Percentiles rank a stretch among this genome's conserved stretches.
phyloP scores from a whole-genome alignment of 163 green algal genomes.

The Prototheca cutis region DNA sequence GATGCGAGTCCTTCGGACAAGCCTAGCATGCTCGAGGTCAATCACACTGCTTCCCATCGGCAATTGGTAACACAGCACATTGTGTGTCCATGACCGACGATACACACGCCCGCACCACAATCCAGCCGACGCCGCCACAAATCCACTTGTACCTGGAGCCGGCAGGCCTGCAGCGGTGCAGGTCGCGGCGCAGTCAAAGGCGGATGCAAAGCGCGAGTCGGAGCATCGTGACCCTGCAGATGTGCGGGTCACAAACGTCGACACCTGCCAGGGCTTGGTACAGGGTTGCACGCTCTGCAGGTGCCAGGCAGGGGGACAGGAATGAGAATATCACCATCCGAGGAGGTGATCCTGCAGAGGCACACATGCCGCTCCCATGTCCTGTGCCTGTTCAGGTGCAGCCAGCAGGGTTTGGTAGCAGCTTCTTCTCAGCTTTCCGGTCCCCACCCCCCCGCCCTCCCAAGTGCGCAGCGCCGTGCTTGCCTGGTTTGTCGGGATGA shows the following conservation, averaged over 20 bases:
- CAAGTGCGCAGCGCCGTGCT: neutral
- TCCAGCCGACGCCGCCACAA: too few relatives aligned
- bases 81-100: too few relatives aligned
- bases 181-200: slow-evolving; percentile 22
- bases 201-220: slow-evolving; percentile 8
- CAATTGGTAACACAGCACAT: too few relatives aligned
- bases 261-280: slow-evolving; percentile 17
- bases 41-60: too few relatives aligned
- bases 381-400: too few relatives aligned
- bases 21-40: too few relatives aligned
- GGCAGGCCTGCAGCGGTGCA: slow-evolving; percentile 9
- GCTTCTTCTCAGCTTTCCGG: neutral
- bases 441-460: neutral
- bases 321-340: neutral
- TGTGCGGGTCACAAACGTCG: slow-evolving; percentile 16
- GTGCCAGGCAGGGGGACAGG: neutral
- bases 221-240: slow-evolving; percentile 19
- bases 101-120: too few relatives aligned
- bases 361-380: neutral
- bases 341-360: neutral
- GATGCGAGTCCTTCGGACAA: too few relatives aligned
- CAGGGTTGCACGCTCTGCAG: slow-evolving; percentile 2
- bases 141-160: slow-evolving; percentile 13
- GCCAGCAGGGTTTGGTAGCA: too few relatives aligned
- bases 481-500: neutral